Conservation (phyloP, 805 yeast genomes). For the Pichia manshurica region DNA sequence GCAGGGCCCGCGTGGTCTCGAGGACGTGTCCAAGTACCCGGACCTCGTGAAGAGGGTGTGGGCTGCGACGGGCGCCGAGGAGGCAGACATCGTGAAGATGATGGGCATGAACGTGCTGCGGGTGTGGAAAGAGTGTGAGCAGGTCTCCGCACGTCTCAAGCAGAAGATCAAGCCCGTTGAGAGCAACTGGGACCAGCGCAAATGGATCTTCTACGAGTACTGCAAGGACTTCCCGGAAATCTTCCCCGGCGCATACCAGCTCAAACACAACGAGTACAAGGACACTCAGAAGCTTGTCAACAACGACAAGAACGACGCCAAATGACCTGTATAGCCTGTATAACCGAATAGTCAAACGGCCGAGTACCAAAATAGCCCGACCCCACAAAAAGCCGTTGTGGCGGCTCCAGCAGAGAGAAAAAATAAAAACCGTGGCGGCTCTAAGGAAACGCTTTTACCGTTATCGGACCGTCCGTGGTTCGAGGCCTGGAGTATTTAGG, state of each 20-base stretch:
- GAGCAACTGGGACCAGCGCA: constrained; percentile 37
- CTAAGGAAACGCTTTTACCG: no score
- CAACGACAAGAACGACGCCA: no score
- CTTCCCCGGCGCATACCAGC: constrained; percentile 25
- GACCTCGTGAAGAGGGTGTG: constrained; percentile 35
- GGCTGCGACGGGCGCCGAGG: constrained; percentile 34
- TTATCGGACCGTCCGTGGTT: no score
- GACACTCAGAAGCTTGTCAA: constrained; percentile 10
- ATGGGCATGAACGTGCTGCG: constrained; percentile 44
- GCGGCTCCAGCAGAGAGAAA: no score
- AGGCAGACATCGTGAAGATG: constrained; percentile 37
- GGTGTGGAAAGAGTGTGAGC: constrained; percentile 42
- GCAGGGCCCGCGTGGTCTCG: constrained; percentile 40
- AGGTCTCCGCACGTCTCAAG: constrained; percentile 24
- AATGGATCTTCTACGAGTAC: constrained; percentile 36
- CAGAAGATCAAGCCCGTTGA: constrained; percentile 26
- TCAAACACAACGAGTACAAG: constrained; percentile 15
- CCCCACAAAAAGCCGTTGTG: no score
- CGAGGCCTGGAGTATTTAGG: no score
- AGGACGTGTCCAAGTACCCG: constrained; percentile 52
- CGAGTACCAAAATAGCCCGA: no score
- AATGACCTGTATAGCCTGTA: no score
- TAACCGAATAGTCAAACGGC: no score
- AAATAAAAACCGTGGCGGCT: no score
- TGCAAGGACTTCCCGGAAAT: constrained; percentile 33